Conservation (phyloP, 192 early-diverging fungal species). For the Coemansia erecta region DNA sequence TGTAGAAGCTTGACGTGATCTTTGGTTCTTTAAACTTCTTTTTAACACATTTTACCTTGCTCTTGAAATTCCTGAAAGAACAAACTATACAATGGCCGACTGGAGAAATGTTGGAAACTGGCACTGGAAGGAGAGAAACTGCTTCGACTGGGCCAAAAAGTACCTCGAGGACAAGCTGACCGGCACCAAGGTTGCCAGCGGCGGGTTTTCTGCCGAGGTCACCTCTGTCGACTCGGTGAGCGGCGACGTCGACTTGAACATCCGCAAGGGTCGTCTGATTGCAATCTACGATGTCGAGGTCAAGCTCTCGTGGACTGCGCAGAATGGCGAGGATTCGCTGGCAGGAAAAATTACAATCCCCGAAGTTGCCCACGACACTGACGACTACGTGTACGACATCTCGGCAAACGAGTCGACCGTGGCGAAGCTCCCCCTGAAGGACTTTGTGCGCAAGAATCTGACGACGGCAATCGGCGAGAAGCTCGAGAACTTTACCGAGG, state of each 20-base stretch:
- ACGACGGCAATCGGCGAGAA: conserved; percentile 60
- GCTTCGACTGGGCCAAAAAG: conserved; percentile 83
- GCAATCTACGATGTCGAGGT: conserved; percentile 88
- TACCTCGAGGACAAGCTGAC: conserved; percentile 72
- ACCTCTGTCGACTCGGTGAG: conserved; percentile 59
- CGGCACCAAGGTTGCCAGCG: conserved; percentile 54
- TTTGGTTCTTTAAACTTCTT: background rate
- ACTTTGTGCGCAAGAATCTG: conserved; percentile 68
- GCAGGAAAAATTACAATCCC: conserved; percentile 80
- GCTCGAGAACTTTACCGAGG: conserved; percentile 64
- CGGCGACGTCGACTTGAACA: conserved; percentile 92
- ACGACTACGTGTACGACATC: conserved; percentile 77
- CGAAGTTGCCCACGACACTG: conserved; percentile 89
- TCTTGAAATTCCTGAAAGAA: background rate
- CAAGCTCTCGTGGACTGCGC: conserved; percentile 65
- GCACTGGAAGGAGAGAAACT: conserved; percentile 93
- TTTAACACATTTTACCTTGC: background rate
- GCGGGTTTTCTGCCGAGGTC: conserved; percentile 59
- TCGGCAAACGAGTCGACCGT: conserved; percentile 36
- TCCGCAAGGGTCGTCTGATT: conserved; percentile 94
- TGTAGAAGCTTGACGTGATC: background rate
- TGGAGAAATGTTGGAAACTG: conserved; percentile 72
- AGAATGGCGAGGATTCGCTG: conserved; percentile 46
- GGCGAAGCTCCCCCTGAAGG: conserved; percentile 54
- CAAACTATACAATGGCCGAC: conserved; percentile 56